Evolutionary conservation across 768 basidiomycete genomes (phyloP).

Genomic region (Tephrocybe sp.): DNA sequence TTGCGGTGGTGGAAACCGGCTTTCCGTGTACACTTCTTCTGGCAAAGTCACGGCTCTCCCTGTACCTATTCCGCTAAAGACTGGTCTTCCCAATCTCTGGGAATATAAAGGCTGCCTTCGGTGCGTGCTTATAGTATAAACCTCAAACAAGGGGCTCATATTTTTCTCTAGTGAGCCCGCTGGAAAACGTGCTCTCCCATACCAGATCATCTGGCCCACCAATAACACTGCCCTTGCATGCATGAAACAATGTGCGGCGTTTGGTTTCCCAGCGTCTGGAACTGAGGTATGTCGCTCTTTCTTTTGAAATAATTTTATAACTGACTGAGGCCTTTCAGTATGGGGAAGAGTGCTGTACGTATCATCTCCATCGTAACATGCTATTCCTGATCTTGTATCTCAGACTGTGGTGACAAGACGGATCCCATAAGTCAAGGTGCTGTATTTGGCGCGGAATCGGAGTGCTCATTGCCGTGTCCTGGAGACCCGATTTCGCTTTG

Average conservation of each 20-base stretch:
- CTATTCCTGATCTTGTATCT: not conserved
- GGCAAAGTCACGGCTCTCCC: slow-evolving; percentile 51
- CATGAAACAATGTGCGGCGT: slow-evolving; percentile 64
- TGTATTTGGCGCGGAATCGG: slow-evolving; percentile 37
- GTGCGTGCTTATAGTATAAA: slow-evolving; percentile 32
- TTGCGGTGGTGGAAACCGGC: slow-evolving; percentile 71
- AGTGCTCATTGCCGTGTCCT: slow-evolving; percentile 56
- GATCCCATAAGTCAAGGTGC: slow-evolving; percentile 45
- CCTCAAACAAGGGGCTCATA: not conserved
- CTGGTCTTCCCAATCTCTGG: slow-evolving; percentile 62
- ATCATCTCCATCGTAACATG: not conserved
- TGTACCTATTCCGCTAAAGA: slow-evolving; percentile 54
- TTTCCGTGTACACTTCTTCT: slow-evolving; percentile 64
- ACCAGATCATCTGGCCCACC: slow-evolving; percentile 52
- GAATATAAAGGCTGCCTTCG: slow-evolving; percentile 63
- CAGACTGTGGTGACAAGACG: slow-evolving; percentile 69
- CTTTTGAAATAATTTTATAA: not conserved
- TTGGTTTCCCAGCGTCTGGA: slow-evolving; percentile 70
- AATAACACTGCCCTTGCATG: slow-evolving; percentile 69
- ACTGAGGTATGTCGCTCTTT: slow-evolving; percentile 39
- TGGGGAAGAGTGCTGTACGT: slow-evolving; percentile 72
- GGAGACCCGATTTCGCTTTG: slow-evolving; percentile 71
- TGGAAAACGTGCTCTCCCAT: slow-evolving; percentile 49
- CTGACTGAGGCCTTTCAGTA: slow-evolving; percentile 32
- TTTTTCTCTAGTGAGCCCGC: slow-evolving; percentile 43